Base-by-base conservation (phyloP, 495 filamentous ascomycete species). In the Talaromyces proteolyticus region DNA sequence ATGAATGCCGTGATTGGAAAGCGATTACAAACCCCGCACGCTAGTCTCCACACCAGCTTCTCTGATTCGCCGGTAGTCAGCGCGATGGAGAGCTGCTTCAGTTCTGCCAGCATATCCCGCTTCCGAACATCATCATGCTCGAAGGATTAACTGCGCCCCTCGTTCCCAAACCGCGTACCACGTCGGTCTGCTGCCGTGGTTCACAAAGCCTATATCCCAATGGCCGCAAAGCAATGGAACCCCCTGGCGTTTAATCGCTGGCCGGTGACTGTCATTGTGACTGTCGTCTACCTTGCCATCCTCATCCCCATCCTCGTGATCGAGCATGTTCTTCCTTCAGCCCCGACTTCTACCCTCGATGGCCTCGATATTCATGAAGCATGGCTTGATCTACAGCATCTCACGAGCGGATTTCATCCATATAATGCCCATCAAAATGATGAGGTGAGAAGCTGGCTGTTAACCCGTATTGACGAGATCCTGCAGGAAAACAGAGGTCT, bases 401-500 rank as follows among this genome's bases (percentile, higher is more conserved):
- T 98, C 16, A 90, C 82, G n/a, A 74, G 70, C 47, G 78, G 77
- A 0, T 95, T 86, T 58, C 93, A 94, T 58, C 93, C 92, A 0
- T 94, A 88, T 65, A 97, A 96, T 66, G 89, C 84, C 25, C 82
- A 72, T 29, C 73, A 76, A 50, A 97, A 96, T 58, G 93, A 95
- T 54, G 76, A 83, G 6, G 77, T 96, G 17, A 80, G 86, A 49
- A 72, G 79, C 20, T 96, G 84, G 75, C 66, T 98, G n/a, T 66
- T 96, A 40, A 51, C 67, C 21, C 77, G 91, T 42, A 77, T 95
- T 52, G 64, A 84, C 50, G 73, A 69, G 21, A 92, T 95, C 42
- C 55, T 88, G 52, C 69, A 77, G 6, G 60, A 67, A 19, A 87
- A 86, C 60, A 68, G 12, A 12, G 66, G 5, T 67, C 69, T 40